Percentiles rank a stretch among this genome's conserved stretches.
These are phyloP conservation scores for Laburnicola sp. DNA, from an alignment of 2,329 filamentous ascomycete genomes.

Conservation along the genomic window DNA sequence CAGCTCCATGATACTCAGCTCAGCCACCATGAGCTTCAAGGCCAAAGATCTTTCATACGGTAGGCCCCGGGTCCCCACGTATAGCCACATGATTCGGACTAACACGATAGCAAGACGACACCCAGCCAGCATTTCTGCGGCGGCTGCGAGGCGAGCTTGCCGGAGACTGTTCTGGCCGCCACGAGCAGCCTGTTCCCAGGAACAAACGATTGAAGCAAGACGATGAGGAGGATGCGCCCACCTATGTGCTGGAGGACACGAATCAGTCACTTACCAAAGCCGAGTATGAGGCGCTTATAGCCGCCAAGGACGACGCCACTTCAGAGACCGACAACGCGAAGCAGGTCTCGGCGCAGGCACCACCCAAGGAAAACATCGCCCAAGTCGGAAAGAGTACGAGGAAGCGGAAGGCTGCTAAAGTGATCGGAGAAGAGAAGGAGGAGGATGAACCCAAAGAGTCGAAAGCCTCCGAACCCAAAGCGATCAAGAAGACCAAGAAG, in stretches of 20 bases:
- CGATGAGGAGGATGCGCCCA: conserved; percentile 75
- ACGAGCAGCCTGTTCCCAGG: conserved; percentile 50
- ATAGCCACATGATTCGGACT: conserved; percentile 48
- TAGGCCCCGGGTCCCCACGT: conserved; percentile 12
- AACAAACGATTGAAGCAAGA: conserved; percentile 54
- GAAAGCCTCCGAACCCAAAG: conserved; percentile 19
- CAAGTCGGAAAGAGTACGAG: conserved; percentile 39
- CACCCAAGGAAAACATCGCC: conserved; percentile 35
- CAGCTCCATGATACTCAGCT: not conserved
- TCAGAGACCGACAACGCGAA: conserved; percentile 12
- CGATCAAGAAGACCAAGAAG: conserved; percentile 40
- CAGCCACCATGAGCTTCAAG: conserved; percentile 62
- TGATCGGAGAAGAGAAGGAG: conserved; percentile 38
- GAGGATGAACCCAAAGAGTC: conserved; percentile 19
- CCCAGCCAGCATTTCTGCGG: conserved; percentile 52
- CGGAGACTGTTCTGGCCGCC: conserved; percentile 52
- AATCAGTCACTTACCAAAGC: conserved; percentile 62
- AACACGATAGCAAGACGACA: conserved; percentile 51
- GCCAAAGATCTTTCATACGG: conserved; percentile 72
- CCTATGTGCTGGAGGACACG: conserved; percentile 73
- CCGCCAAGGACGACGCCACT: conserved; percentile 27
- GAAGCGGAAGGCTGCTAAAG: conserved; percentile 45
- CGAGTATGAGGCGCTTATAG: conserved; percentile 53
- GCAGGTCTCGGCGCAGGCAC: conserved; percentile 8
- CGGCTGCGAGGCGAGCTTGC: conserved; percentile 57